Base-by-base conservation (phyloP, 129 eudicot genomes). In the Pittosporum tobira region DNA sequence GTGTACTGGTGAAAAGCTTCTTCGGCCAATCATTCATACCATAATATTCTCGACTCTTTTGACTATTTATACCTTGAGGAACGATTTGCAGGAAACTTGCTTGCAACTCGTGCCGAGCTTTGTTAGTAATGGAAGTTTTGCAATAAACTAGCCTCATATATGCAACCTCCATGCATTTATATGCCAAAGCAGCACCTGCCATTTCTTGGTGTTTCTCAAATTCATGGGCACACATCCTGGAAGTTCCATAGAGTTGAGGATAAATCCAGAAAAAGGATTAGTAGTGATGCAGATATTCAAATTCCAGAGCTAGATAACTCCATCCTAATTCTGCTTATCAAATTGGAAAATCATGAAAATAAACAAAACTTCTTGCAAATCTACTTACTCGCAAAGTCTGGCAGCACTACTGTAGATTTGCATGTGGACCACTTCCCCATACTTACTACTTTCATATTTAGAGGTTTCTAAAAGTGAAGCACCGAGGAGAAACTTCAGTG, bases 111-210 rank as follows among this genome's bases (percentile, higher is more conserved):
- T 72, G 81, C 64, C 75, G 76, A 62, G 66, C 63, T 67, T 65
- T 56, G 51, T 67, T 66, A 14, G 77, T 65, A 52, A 53, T 63
- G 26, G 56, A 55, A 71, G 69, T 82, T 69, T 77, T 87, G 80
- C 68, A 87, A 70, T 84, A 79, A 46, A 93, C 88, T 31, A 81
- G 66, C 68, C 83, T 79, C 82, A 87, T 73, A 70, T 72, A 93
- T 18, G 96, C 94, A 57, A 93, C 96, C 68, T 93, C 96, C 79
- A 81, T 67, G 71, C 99, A 93, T 77, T 93, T 93, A 76, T 87
- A 93, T 21, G 96, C 99, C 84, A 93, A 51, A 46, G 94, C 76
- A 62, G 94, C 84, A 45, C 82, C 75, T 42, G 78, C 84, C 88
- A 81, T 64, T 64, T 93, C 94, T 67, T 73, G 71, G 57, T 61